A percentile compares a stretch with the other conserved stretches of the same genome.
These are phyloP conservation scores for Galerina sulciceps DNA, from an alignment of 768 basidiomycete genomes.

Conservation along the genomic window DNA sequence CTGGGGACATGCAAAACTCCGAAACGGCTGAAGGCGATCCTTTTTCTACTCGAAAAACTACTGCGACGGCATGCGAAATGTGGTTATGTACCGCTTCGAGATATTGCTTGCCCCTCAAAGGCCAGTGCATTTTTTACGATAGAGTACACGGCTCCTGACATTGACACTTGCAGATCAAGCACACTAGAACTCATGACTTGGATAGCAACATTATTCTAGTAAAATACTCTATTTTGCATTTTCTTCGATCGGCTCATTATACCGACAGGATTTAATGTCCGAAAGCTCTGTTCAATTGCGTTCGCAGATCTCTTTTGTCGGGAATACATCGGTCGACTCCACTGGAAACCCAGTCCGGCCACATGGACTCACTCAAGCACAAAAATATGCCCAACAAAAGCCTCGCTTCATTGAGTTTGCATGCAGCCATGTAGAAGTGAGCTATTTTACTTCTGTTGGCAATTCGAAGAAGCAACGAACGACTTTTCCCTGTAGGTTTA, in stretches of 20 bases:
- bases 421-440: slow-evolving; percentile 67
- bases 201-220: slow-evolving; percentile 73
- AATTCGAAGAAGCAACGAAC: neutral
- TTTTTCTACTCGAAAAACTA: slow-evolving; percentile 62
- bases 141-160: neutral
- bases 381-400: slow-evolving; percentile 51
- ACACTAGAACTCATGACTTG: slow-evolving; percentile 42
- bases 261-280: slow-evolving; percentile 72
- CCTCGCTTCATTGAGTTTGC: slow-evolving; percentile 82
- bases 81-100: slow-evolving; percentile 66
- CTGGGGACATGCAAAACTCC: slow-evolving; percentile 69
- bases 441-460: neutral
- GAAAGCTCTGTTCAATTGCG: slow-evolving; percentile 60
- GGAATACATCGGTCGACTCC: slow-evolving; percentile 57
- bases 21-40: slow-evolving; percentile 60
- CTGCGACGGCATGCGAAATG: slow-evolving; percentile 72
- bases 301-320: slow-evolving; percentile 51
- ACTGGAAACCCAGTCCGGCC: slow-evolving; percentile 49
- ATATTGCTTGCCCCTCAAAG: slow-evolving; percentile 79
- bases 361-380: slow-evolving; percentile 51
- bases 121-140: slow-evolving; percentile 33
- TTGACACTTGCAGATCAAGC: slow-evolving; percentile 37
- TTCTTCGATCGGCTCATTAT: neutral
- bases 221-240: slow-evolving; percentile 7
- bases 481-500: slow-evolving; percentile 54